These are phyloP conservation scores for Penicillium malachiteum DNA, from an alignment of 495 filamentous ascomycete species.

Conservation along the genomic window DNA sequence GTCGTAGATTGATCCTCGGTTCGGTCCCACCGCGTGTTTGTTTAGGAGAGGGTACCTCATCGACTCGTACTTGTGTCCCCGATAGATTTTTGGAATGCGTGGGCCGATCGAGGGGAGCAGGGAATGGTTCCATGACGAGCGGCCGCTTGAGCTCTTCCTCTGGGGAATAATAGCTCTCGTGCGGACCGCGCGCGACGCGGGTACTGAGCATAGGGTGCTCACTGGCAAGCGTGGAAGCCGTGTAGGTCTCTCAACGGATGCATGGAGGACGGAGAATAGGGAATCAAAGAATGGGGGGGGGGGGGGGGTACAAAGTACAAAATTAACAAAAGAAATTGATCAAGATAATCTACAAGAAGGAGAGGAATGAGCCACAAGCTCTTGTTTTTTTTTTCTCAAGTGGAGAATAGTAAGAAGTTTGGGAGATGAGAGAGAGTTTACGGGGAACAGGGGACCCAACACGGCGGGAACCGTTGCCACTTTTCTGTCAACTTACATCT, in stretches of 20 bases:
- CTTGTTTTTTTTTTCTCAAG: conserved; percentile 9
- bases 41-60: conserved; percentile 17
- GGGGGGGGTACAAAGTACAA: not conserved
- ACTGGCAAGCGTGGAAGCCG: not conserved
- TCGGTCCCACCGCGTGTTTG: conserved; percentile 21
- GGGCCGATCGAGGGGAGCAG: conserved; percentile 14
- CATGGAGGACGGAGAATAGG: not conserved
- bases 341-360: not conserved
- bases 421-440: not conserved
- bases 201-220: not conserved
- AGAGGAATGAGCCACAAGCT: not conserved
- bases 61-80: conserved; percentile 19
- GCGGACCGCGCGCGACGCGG: conserved; percentile 21
- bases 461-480: conserved; percentile 17
- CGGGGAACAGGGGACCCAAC: conserved; percentile 25
- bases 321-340: not conserved
- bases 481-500: not conserved
- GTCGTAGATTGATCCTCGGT: conserved; percentile 33
- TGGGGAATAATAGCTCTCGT: conserved; percentile 11
- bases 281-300: not conserved
- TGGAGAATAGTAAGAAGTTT: conserved; percentile 8
- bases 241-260: not conserved
- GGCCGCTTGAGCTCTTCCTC: conserved; percentile 12
- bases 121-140: conserved; percentile 26
- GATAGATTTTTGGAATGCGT: conserved; percentile 15